phyloP scores from a whole-genome alignment of 257 asterid species.

The Capsicum baccatum region DNA sequence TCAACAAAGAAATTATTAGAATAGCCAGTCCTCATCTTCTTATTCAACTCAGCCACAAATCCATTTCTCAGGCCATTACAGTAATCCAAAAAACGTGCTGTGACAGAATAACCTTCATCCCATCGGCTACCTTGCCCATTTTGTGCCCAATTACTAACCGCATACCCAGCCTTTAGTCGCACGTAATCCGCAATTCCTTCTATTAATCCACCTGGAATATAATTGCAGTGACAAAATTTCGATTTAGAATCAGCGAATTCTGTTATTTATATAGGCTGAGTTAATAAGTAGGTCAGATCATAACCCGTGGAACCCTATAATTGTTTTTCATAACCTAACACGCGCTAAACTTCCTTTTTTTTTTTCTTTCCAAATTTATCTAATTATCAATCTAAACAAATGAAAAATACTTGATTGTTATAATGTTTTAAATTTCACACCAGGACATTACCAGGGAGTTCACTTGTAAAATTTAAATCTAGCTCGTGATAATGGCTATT shows the following conservation, averaged over 20 bases:
- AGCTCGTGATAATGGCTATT: too few relatives aligned
- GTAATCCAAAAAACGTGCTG: slow-evolving; percentile 66
- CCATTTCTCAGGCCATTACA: slow-evolving; percentile 52
- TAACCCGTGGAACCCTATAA: background rate
- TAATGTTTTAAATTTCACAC: too few relatives aligned
- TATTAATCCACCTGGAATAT: slow-evolving; percentile 41
- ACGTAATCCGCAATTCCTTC: slow-evolving; percentile 66
- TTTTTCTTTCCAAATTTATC: too few relatives aligned
- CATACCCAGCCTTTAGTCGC: slow-evolving; percentile 55
- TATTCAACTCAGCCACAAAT: slow-evolving; percentile 63
- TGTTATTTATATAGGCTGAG: background rate
- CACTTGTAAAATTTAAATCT: too few relatives aligned
- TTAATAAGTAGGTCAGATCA: too few relatives aligned
- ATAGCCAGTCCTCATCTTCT: slow-evolving; percentile 61
- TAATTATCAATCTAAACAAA: too few relatives aligned
- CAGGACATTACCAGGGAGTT: too few relatives aligned
- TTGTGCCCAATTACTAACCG: slow-evolving; percentile 61
- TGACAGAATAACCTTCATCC: slow-evolving; percentile 72
- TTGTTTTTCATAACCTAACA: too few relatives aligned
- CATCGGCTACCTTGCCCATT: slow-evolving; percentile 63
- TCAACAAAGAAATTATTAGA: slow-evolving; percentile 48
- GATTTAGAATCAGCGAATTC: background rate
- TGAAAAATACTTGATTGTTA: too few relatives aligned
- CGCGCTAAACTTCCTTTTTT: too few relatives aligned
- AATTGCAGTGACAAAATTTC: background rate